Evolutionary conservation across 371 early-diverging fungal species (phyloP), one percentile per base, ranked within the genome.

Genomic region (Mucor saturninus): DNA sequence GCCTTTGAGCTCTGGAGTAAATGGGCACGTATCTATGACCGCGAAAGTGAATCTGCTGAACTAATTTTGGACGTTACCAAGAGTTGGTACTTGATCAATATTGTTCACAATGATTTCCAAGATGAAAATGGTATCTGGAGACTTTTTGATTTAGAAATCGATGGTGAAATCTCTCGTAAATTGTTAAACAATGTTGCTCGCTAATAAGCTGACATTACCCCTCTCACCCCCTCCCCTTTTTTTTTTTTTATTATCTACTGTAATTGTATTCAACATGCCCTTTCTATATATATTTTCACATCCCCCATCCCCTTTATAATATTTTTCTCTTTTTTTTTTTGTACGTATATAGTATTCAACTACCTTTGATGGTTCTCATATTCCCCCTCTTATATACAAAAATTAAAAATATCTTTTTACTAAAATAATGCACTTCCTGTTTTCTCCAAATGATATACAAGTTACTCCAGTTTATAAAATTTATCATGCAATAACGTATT

Each of bases 51-150:
- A 11, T 79, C 90, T 29, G 71, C 72, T 46, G 74, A 85, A 68
- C 69, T 93, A 54, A 86, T 97, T 56, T 49, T 83, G 55, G 69
- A 74, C 38, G 88, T 98, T 57, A 71, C 83, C 43, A 85, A 91
- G 65, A 83, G 83, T 29, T 98, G 93, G 93, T 96, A 89, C 73
- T 76, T 98, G 72, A 81, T 97, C 68, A 97, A 96, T 76, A 87
- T 98, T 61, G 98, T 98, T 32, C 91, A 96, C 71, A 97, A 98
- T 72, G 91, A 98, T 75, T 98, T 89, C 81, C 91, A 91, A 63
- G 84, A 88, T 45, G 75, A 72, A 43, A 76, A 87, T 48, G 87
- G 82, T 26, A 89, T 94, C 56, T 94, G 89, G 75, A 74, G 87
- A 38, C 71, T 95, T 10, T 88, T 95, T 51, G 80, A 87, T 32